Percentiles rank a stretch among this genome's conserved stretches.
phyloP scores from a whole-genome alignment of 2,329 filamentous ascomycete genomes.

The Aspergillus tanneri region DNA sequence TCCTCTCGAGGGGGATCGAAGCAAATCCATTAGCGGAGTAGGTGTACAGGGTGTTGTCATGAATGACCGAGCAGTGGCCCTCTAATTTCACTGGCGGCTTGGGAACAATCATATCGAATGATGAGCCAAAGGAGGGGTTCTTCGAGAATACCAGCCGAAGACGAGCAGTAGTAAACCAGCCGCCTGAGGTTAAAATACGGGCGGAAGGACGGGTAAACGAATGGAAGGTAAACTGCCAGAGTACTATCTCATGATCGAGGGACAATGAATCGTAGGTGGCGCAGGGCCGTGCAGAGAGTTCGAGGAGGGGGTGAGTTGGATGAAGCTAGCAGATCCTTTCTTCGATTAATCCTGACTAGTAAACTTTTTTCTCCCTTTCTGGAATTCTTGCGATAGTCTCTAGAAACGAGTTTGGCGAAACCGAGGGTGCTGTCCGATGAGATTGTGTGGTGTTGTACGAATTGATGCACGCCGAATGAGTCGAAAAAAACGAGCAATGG shows the following conservation, averaged over 20 bases:
- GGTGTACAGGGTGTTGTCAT: conserved; percentile 79
- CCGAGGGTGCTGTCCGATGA: too few species aligned
- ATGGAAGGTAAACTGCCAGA: conserved; percentile 33
- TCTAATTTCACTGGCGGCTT: conserved; percentile 67
- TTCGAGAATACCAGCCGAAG: conserved; percentile 33
- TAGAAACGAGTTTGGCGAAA: conserved; percentile 5
- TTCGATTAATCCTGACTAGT: too few species aligned
- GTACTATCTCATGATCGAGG: conserved; percentile 36
- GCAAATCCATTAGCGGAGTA: conserved; percentile 75
- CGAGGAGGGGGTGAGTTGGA: background rate
- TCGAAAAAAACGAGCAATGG: conserved; percentile 15
- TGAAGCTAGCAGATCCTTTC: too few species aligned
- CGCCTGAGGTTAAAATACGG: conserved; percentile 18
- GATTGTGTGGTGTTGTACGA: too few species aligned
- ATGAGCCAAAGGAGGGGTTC: conserved; percentile 10
- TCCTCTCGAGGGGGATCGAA: conserved; percentile 66
- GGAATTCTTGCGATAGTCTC: background rate
- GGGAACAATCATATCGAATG: conserved; percentile 65
- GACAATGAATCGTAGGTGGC: conserved; percentile 7
- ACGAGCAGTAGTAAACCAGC: conserved; percentile 28
- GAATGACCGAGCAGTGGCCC: conserved; percentile 77
- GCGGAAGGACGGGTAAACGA: conserved; percentile 21
- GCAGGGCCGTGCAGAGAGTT: conserved; percentile 7
- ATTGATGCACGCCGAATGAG: too few species aligned
- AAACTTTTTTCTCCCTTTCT: background rate